Base-by-base conservation (phyloP, 768 basidiomycete species). In the Calocybe gangraenosa region DNA sequence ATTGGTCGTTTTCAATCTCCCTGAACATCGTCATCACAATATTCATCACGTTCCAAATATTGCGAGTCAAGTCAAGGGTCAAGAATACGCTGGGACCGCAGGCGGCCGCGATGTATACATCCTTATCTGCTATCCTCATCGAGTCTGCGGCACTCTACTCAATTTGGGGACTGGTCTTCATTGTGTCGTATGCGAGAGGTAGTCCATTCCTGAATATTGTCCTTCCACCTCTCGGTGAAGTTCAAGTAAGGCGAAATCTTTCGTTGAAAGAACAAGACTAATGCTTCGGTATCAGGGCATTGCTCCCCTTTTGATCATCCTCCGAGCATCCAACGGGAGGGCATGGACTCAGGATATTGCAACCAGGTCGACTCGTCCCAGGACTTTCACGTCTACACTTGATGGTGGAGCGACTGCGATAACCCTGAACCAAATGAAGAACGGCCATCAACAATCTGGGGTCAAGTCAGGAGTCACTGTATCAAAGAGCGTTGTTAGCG, bases 121-220 rank as follows among this genome's bases (percentile, higher is more conserved):
- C 62, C 21, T 51, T 66, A 19, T 56, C 55, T 7, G 55, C 66
- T 7, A 67, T 70, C 52, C 46, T 70, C 37, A 49, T 73, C 39
- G 69, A 71, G 51, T 63, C 60, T 11, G 68, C 68, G 9, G 58
- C 66, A 13, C 61, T 68, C 3, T 70, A 66, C 57, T 59, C 64
- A 4, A 25, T 59, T 14, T 53, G 58, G 21, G 62, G 61, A 10
- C 48, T 70, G 31, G 44, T 62, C 7, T 68, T 68, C 53, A 50
- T 73, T 11, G 49, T 67, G 43, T 52, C 62, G 5, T 69, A 62
- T 48, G 65, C 63, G 3, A 42, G 56, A 13, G 53, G 54, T 32
- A 56, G 52, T 46, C 55, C 57, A 2, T 45, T 68, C 33, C 57
- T 57, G 19, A 56, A 62, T 23, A 48, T 61, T 20, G 58, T 69